Base-by-base conservation (phyloP, 176 grass and related monocot species). In the Phoenix dactylifera region DNA sequence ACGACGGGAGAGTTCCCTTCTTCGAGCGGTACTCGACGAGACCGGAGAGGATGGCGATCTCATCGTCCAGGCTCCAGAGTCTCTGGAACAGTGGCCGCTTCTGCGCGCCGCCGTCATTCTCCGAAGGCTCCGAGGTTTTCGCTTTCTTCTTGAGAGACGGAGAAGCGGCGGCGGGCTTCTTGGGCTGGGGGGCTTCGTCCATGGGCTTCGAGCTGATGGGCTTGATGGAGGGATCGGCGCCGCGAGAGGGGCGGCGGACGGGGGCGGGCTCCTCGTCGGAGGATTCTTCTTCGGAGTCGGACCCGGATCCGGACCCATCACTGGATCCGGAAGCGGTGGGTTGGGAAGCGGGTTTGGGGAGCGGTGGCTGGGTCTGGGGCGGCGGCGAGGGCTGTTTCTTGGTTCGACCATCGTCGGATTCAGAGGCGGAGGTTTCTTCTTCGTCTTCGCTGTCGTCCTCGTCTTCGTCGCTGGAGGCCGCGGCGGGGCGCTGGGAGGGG, bases 121-220 rank as follows among this genome's bases (percentile, higher is more conserved):
- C 25, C 23, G 50, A 66, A 7, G 16, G 14, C 7, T 55, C 26
- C 16, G 32, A 52, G 52, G 44, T 82, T 61, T 79, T 79, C 3
- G 79, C 74, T 24, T 75, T 79, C 84, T 87, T 87, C 22, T 18
- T 7, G 22, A 66, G 83, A 60, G 74, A 65, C 55, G 74, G 72
- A 10, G 65, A 64, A 23, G 59, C 59, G 20, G 16, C 6, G 64
- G 56, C 5, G 63, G 72, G 72, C 58, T 62, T 72, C 32, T 4
- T 32, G 1, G 50, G 48, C 23, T 51, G 23, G 64, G 59, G 59
- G 0, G 72, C 66, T 22, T 54, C 68, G 44, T 79, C 79, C 87
- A 86, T 90, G 56, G 82, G 82, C 48, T 72, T 73, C 28, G 87
- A 82, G 72, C 76, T 86, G 57, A 90, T 76, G 56, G 82, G 79